Evolutionary conservation across 768 basidiomycete genomes (phyloP).

Genomic region (Mrakia frigida): DNA sequence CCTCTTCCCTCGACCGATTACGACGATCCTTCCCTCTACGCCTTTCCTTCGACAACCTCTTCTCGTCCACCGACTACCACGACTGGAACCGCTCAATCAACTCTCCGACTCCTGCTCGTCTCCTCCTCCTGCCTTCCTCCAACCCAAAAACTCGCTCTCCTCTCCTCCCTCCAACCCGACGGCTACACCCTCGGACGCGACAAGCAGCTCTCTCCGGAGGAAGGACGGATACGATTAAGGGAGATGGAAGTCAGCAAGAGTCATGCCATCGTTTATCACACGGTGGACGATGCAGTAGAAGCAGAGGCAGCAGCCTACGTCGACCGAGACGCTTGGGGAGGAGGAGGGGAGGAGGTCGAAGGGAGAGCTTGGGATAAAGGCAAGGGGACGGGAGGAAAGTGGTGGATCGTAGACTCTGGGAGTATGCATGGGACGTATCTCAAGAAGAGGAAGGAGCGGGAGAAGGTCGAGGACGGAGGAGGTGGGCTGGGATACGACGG

Average conservation of each 20-base stretch:
- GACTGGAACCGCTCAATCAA: background rate
- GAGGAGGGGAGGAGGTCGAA: background rate
- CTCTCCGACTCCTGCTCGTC: conserved; percentile 26
- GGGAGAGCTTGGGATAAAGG: conserved; percentile 6
- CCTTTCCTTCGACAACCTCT: conserved; percentile 16
- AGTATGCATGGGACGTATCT: conserved; percentile 28
- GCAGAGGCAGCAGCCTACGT: conserved; percentile 13
- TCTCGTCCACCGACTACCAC: background rate
- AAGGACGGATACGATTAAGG: conserved; percentile 24
- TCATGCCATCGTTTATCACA: conserved; percentile 26
- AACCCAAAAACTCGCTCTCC: conserved; percentile 16
- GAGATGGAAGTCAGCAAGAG: conserved; percentile 31
- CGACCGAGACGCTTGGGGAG: conserved; percentile 20
- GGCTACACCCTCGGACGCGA: conserved; percentile 30
- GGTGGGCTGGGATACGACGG: background rate
- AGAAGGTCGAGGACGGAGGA: background rate
- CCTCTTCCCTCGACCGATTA: background rate
- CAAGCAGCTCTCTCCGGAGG: conserved; percentile 19
- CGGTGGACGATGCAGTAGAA: background rate
- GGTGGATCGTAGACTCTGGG: conserved; percentile 31
- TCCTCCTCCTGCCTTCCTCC: conserved; percentile 20
- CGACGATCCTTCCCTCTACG: conserved; percentile 26
- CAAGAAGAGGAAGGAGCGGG: conserved; percentile 3
- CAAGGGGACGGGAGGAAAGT: conserved; percentile 10
- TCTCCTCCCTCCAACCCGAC: conserved; percentile 24